A percentile compares a stretch with the other conserved stretches of the same genome.
Evolutionary conservation across 2,329 filamentous ascomycete species (phyloP).

Genomic region (Phyllosticta citrichinensis): DNA sequence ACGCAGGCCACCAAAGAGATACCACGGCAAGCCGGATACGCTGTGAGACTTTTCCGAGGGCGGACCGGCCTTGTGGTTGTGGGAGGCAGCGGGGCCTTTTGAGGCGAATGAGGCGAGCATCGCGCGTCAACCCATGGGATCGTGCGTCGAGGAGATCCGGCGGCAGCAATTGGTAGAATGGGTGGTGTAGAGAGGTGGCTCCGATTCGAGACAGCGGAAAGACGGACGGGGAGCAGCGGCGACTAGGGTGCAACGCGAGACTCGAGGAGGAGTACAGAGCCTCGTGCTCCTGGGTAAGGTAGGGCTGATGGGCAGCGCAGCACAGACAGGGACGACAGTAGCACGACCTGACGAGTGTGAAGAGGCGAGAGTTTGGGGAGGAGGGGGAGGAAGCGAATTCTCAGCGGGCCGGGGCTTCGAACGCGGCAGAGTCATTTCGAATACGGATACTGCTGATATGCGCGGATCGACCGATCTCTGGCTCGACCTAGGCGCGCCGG

Average conservation of each 20-base stretch:
- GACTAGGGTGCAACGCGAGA: not conserved
- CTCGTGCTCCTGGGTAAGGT: not conserved
- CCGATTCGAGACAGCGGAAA: not conserved
- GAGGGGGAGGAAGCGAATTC: not conserved
- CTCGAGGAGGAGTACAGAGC: not conserved
- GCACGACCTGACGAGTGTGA: not conserved
- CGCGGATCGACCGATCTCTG: not conserved
- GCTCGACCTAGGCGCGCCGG: not conserved
- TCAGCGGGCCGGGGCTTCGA: not conserved
- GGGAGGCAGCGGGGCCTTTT: not conserved
- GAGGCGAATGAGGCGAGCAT: not conserved
- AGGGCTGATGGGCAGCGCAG: not conserved
- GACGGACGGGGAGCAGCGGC: not conserved
- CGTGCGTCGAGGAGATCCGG: not conserved
- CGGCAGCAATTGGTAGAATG: not conserved
- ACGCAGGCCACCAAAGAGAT: not conserved
- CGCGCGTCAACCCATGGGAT: not conserved
- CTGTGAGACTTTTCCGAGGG: not conserved
- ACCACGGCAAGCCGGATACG: constrained; percentile 1
- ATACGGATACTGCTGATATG: not conserved
- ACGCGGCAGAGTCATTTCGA: not conserved
- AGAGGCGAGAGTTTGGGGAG: not conserved
- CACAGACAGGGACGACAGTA: not conserved
- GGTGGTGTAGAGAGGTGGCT: not conserved
- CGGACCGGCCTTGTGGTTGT: not conserved